Evolutionary conservation across 371 early-diverging fungal genomes (phyloP), one percentile per base, ranked within the genome.

Genomic region (Saksenaea vasiformis): DNA sequence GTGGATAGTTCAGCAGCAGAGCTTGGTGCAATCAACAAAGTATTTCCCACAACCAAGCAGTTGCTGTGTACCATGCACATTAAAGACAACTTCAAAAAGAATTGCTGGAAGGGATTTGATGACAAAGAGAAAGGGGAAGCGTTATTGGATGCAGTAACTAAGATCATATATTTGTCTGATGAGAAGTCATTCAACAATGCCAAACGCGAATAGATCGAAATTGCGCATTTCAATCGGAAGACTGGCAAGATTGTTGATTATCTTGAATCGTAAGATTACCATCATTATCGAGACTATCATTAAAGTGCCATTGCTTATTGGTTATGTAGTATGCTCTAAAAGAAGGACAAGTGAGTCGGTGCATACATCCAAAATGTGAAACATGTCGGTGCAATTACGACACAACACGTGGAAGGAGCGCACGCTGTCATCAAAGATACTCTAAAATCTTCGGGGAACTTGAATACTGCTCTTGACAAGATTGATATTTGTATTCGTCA

Each of bases 401-500:
- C 63, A 15, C 63, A 63, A 22, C 39, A 56, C 17, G 63, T 63
- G 8, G 57, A 56, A 51, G 56, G 63, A 7, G 56, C 47, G 4
- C 63, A 63, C 43, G 15, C 35, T 9, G 34, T n/a, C 13, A 43
- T 63, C 56, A 63, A 63, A 17, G 13, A 47, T 24, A 56, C 28
- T 11, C 13, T 63, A 13, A 13, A 35, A 28, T 34, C 24, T 17
- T 43, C 56, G 7, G 47, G 43, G 8, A 36, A 31, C 10, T 13
- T 57, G 37, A 14, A 39, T 10, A 14, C 11, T 39, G 11, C 5
- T 14, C 11, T 10, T 11, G n/a, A 11, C 3, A 39, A 39, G 39
- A 5, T 39, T 39, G 39, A 39, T 39, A n/a, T n/a, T 10, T 39
- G n/a, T 11, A 14, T 39, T 14, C 11, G 39, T 11, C 39, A 39